These are phyloP conservation scores for Elsinoe ampelina DNA, from an alignment of 2,329 filamentous ascomycete genomes.

Conservation along the genomic window DNA sequence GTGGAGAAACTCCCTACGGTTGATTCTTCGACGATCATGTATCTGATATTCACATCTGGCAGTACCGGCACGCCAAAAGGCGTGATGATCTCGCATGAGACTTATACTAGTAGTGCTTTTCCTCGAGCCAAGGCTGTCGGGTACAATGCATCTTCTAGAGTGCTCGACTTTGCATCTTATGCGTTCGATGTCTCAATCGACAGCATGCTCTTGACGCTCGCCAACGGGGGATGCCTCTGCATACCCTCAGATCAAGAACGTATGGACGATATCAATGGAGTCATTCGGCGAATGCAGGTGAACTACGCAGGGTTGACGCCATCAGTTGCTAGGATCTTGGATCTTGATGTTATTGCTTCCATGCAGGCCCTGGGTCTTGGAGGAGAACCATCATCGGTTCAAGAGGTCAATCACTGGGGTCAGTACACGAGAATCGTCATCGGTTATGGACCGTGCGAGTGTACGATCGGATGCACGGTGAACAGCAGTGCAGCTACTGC, in stretches of 20 bases:
- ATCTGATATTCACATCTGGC: constrained; percentile 25
- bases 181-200: constrained; percentile 17
- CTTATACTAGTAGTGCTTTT: constrained; percentile 46
- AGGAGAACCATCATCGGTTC: constrained; percentile 34
- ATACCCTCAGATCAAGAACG: constrained; percentile 39
- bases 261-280: constrained; percentile 39
- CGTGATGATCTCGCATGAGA: constrained; percentile 32
- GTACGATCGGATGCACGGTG: constrained; percentile 19
- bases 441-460: constrained; percentile 38
- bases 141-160: constrained; percentile 10
- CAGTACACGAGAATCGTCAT: constrained; percentile 33
- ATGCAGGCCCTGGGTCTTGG: constrained; percentile 37
- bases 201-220: constrained; percentile 15
- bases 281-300: constrained; percentile 26
- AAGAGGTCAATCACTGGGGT: constrained; percentile 31
- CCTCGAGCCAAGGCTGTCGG: constrained; percentile 23
- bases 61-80: constrained; percentile 23
- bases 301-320: constrained; percentile 41
- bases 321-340: constrained; percentile 33
- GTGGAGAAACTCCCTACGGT: too few species aligned
- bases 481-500: constrained; percentile 14
- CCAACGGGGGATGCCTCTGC: constrained; percentile 17
- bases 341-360: constrained; percentile 30
- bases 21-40: constrained; percentile 19
- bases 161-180: constrained; percentile 16